phyloP scores from a whole-genome alignment of 768 basidiomycete genomes.

The Pulveroboletus sp. region DNA sequence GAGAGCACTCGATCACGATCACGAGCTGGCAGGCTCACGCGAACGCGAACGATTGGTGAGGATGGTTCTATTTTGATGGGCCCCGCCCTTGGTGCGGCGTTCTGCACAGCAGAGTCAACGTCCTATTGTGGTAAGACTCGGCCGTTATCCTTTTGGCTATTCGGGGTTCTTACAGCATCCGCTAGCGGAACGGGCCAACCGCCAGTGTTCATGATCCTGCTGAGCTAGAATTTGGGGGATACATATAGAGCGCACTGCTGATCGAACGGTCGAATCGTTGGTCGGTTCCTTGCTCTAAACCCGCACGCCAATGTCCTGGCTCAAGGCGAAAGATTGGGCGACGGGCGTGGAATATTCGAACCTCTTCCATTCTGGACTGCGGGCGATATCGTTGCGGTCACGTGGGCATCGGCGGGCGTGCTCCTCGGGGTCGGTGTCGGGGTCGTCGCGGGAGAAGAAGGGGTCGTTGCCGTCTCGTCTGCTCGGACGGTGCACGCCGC shows the following conservation, averaged over 20 bases:
- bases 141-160: conserved; percentile 12
- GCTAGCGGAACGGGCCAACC: not conserved
- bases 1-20: no score
- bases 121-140: not conserved
- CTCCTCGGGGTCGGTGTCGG: conserved; percentile 8
- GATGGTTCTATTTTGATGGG: conserved; percentile 12
- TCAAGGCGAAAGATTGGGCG: conserved; percentile 28
- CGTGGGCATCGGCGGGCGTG: conserved; percentile 1
- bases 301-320: conserved; percentile 26
- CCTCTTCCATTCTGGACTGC: conserved; percentile 35
- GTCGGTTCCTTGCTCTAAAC: not conserved
- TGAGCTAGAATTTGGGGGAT: conserved; percentile 18
- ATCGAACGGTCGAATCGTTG: not conserved
- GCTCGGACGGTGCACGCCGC: conserved; percentile 2
- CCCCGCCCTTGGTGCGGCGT: not conserved
- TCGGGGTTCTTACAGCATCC: conserved; percentile 3
- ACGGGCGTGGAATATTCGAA: conserved; percentile 32
- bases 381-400: conserved; percentile 24
- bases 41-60: not conserved
- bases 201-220: conserved; percentile 9
- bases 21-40: not conserved
- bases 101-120: conserved; percentile 11
- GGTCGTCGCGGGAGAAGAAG: conserved; percentile 2
- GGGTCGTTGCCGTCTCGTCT: conserved; percentile 10
- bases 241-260: conserved; percentile 25